Evolutionary conservation across 2,329 filamentous ascomycete genomes (phyloP), one percentile per base, ranked within the genome.

Genomic region (Teratosphaeria destructans): DNA sequence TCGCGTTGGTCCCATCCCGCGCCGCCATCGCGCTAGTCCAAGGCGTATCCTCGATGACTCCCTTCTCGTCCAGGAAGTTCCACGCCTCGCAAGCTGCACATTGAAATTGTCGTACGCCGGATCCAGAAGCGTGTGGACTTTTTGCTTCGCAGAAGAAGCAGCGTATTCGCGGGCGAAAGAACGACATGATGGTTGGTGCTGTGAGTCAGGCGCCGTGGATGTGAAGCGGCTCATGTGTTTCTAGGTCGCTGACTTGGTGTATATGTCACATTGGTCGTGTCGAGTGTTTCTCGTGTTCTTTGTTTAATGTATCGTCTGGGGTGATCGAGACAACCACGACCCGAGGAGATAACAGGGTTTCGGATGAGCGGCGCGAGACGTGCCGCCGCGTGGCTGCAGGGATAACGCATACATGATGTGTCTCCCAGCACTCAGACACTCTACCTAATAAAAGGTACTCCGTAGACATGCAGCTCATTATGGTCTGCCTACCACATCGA

Each of bases 61-160:
- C 93, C 72, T 90, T 84, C 88, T 93, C 81, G 72, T 99, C 94
- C 35, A 96, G 79, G 76, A 90, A 89, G 74, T 97, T 99, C 61
- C 87, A 85, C 19, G 92, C 89, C 68, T 94, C 89, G 78, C 94
- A 99, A 62, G 82, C 78, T 23, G 81, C 76, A 74, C 91, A 96
- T 54, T 85, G 78, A 75, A 92, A 96, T 68, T 85, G 81, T 71
- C 79, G 81, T 59, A 84, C 78, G 57, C 72, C 70, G 34, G 82
- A 82, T 66, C 84, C 81, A 67, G 82, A 85, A 64, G 75, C 78
- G 59, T 83, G 78, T 37, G 79, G 78, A 37, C 87, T 88, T 66
- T 82, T 84, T 71, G 80, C 80, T 66, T 88, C 87, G 74, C 92
- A 96, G 74, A 93, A 95, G 78, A 95, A 93, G 79, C 91, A 96